phyloP scores from a whole-genome alignment of 805 yeast species.

The Blastobotrys robertii region DNA sequence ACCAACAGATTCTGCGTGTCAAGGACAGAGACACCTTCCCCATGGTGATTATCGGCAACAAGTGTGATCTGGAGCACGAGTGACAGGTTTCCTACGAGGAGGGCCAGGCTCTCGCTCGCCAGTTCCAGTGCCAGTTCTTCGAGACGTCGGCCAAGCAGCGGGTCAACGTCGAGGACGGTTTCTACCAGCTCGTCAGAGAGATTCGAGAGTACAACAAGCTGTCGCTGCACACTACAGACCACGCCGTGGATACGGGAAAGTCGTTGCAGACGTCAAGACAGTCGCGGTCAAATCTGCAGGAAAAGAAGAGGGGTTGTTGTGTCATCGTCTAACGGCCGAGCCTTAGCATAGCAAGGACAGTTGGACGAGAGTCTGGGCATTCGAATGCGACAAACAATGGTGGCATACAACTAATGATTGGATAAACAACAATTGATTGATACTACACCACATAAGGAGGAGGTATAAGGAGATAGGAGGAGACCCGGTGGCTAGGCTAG shows the following conservation, averaged over 20 bases:
- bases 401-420: no score
- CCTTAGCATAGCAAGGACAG: no score
- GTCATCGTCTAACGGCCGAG: constrained; percentile 1
- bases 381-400: no score
- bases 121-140: constrained; percentile 54
- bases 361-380: no score
- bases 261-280: no score
- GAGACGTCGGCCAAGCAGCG: constrained; percentile 93
- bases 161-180: constrained; percentile 80
- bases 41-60: constrained; percentile 87
- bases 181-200: constrained; percentile 38
- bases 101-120: constrained; percentile 66
- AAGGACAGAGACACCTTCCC: constrained; percentile 44
- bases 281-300: neutral
- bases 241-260: no score
- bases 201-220: constrained; percentile 17
- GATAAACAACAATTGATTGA: no score
- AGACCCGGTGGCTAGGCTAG: no score
- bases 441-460: no score
- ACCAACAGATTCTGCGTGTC: constrained; percentile 69
- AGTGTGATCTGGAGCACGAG: constrained; percentile 66
- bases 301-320: constrained; percentile 5
- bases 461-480: no score
- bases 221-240: no score
- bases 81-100: constrained; percentile 78